Evolutionary conservation across 805 yeast species (phyloP).

Genomic region (Saccharomycopsis fermentans): DNA sequence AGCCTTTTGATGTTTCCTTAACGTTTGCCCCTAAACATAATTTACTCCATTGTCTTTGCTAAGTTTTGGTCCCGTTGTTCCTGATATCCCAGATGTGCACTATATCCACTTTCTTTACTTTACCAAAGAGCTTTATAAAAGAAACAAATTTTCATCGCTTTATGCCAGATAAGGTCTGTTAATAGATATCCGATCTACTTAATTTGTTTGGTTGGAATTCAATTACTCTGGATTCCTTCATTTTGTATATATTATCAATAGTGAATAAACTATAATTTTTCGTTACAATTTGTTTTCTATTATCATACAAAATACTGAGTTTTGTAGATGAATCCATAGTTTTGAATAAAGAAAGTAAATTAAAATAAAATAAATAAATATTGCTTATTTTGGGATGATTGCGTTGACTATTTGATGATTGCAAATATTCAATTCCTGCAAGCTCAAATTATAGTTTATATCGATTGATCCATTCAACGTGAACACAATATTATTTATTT

Average conservation of each 20-base stretch:
- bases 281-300: neutral
- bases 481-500: constrained; percentile 7
- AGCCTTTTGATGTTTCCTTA: neutral
- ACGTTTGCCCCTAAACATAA: neutral
- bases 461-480: constrained; percentile 3
- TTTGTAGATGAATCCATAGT: neutral
- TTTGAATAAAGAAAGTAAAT: neutral
- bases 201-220: neutral
- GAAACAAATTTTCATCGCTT: too few species aligned
- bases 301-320: neutral
- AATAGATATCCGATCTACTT: too few species aligned
- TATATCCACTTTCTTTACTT: too few species aligned
- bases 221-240: neutral
- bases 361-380: neutral
- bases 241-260: neutral
- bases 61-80: neutral
- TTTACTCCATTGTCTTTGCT: neutral
- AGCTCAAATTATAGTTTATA: constrained; percentile 8
- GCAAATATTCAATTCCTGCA: constrained; percentile 5
- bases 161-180: too few species aligned
- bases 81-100: too few species aligned
- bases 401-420: constrained; percentile 3
- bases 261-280: neutral
- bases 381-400: neutral
- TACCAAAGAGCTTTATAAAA: too few species aligned